phyloP scores from a whole-genome alignment of 768 basidiomycete genomes.

The Auriscalpium orientale region DNA sequence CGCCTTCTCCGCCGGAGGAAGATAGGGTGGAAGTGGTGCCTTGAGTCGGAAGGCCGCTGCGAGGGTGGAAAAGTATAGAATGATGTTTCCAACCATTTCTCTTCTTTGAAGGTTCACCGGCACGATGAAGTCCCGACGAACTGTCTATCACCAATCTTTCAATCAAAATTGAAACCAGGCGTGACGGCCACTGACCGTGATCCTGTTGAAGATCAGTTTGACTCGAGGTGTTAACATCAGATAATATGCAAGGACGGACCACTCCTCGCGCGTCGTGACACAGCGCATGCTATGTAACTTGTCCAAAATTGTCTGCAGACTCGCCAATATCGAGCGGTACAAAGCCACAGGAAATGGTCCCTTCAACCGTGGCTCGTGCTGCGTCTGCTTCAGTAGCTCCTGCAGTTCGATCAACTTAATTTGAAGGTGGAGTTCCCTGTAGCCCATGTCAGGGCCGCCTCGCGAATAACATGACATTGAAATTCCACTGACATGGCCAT shows the following conservation, averaged over 20 bases:
- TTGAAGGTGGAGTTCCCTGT: constrained; percentile 92
- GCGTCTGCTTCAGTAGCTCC: constrained; percentile 78
- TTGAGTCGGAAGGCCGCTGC: constrained; percentile 78
- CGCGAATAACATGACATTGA: too few relatives aligned
- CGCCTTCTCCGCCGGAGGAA: constrained; percentile 87
- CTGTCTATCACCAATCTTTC: constrained; percentile 41
- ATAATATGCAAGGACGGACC: constrained; percentile 38
- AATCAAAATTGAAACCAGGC: neutral
- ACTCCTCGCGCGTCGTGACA: constrained; percentile 93
- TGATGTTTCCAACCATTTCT: constrained; percentile 93
- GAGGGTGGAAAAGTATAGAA: constrained; percentile 79
- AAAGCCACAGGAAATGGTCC: constrained; percentile 87
- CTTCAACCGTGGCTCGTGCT: constrained; percentile 90
- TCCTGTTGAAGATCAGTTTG: constrained; percentile 35
- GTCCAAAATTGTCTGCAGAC: constrained; percentile 80
- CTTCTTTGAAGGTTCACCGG: constrained; percentile 85
- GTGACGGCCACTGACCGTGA: constrained; percentile 49
- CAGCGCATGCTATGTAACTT: constrained; percentile 93
- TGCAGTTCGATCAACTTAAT: constrained; percentile 84
- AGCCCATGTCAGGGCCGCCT: too few relatives aligned
- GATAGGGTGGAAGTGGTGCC: constrained; percentile 90
- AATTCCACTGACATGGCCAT: constrained; percentile 79
- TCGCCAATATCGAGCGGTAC: constrained; percentile 77
- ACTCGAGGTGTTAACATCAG: neutral
- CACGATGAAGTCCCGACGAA: constrained; percentile 79